Percentiles rank a stretch among this genome's conserved stretches.
These are phyloP conservation scores for Aspergillus viridinutans DNA, from an alignment of 2,329 filamentous ascomycete species.

Conservation along the genomic window DNA sequence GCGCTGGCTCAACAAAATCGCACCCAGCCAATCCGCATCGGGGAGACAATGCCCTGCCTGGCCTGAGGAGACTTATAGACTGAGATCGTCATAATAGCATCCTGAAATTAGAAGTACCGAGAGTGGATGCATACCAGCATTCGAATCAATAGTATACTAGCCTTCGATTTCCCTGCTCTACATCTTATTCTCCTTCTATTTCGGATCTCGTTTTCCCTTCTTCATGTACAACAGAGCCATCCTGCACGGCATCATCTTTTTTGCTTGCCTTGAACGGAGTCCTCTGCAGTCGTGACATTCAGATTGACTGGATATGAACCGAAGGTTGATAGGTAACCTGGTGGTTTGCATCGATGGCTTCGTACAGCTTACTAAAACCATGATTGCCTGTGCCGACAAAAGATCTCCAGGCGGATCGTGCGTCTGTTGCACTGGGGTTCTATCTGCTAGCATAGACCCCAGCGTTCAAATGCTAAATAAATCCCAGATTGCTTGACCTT, in stretches of 20 bases:
- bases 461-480: slow-evolving; percentile 4
- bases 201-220: background rate
- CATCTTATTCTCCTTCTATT: background rate
- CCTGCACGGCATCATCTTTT: background rate
- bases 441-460: slow-evolving; percentile 6
- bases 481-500: slow-evolving; percentile 10
- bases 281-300: background rate
- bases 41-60: background rate
- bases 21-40: background rate
- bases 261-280: no score
- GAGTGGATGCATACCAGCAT: background rate
- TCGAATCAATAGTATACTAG: background rate
- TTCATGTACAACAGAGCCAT: background rate
- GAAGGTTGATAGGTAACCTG: background rate
- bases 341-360: background rate
- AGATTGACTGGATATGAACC: background rate
- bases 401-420: slow-evolving; percentile 39
- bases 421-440: slow-evolving; percentile 32
- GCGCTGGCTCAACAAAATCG: no score
- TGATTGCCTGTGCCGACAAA: slow-evolving; percentile 33
- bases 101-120: background rate
- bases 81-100: background rate
- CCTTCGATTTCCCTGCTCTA: background rate
- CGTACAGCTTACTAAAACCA: slow-evolving; percentile 34
- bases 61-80: background rate